A percentile compares a stretch with the other conserved stretches of the same genome.
phyloP scores from a whole-genome alignment of 2,329 filamentous ascomycete genomes.

The Fusarium nisikadoi region DNA sequence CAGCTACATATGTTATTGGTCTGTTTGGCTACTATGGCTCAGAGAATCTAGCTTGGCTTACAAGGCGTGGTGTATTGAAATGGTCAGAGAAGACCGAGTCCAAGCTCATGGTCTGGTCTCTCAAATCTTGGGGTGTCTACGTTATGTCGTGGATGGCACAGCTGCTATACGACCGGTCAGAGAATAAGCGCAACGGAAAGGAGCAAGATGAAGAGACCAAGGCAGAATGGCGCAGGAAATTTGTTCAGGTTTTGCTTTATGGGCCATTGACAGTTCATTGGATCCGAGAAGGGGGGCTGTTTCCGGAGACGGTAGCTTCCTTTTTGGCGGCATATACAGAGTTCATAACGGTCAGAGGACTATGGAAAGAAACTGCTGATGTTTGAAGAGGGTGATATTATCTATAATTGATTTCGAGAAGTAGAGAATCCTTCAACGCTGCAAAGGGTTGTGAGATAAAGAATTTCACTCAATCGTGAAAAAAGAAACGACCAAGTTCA shows the following conservation, averaged over 20 bases:
- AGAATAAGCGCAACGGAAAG: not conserved
- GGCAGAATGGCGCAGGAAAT: conserved; percentile 13
- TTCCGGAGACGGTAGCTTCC: conserved; percentile 17
- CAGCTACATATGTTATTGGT: conserved; percentile 5
- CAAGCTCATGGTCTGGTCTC: conserved; percentile 20
- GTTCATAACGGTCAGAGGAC: conserved; percentile 12
- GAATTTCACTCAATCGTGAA: not conserved
- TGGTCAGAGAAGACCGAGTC: conserved; percentile 12
- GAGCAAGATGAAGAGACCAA: not conserved
- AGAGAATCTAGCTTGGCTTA: conserved; percentile 21
- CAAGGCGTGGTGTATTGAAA: conserved; percentile 3
- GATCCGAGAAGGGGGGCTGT: conserved; percentile 6
- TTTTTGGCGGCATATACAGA: conserved; percentile 25
- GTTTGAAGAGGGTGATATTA: accelerated
- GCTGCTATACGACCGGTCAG: conserved; percentile 4
- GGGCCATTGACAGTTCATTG: conserved; percentile 25
- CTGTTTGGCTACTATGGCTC: conserved; percentile 11
- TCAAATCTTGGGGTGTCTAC: conserved; percentile 13
- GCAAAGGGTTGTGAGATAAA: accelerated
- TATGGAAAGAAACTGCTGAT: conserved; percentile 21
- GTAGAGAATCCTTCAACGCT: not conserved
- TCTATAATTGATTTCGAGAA: not conserved
- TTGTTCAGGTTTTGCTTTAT: conserved; percentile 16
- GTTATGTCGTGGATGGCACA: conserved; percentile 20
- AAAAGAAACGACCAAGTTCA: too few species aligned